phyloP scores from a whole-genome alignment of 345 rosid species.

The Clarkia xantiana region DNA sequence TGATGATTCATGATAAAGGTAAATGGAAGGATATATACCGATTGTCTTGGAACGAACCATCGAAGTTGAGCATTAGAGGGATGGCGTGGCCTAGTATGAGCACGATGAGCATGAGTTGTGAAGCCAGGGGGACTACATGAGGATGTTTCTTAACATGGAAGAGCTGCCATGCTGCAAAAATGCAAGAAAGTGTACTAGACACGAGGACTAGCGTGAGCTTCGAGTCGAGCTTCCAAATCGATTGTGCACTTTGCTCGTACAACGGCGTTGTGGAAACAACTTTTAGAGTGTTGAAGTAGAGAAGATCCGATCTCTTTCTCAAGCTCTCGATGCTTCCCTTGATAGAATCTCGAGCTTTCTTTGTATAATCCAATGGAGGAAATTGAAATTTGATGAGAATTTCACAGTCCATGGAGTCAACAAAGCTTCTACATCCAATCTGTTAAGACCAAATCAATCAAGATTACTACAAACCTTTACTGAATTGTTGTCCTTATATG shows the following conservation, averaged over 20 bases:
- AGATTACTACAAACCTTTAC: no score
- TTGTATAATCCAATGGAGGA: conserved; percentile 23
- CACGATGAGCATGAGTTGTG: conserved; percentile 34
- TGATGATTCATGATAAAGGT: no score
- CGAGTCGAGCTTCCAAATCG: conserved; percentile 35
- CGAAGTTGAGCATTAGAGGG: conserved; percentile 27
- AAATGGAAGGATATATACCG: neutral
- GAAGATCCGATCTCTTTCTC: no score
- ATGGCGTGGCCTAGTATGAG: conserved; percentile 30
- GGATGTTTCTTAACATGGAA: no score
- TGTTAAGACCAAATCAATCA: no score
- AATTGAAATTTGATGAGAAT: conserved; percentile 21
- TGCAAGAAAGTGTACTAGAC: conserved; percentile 34
- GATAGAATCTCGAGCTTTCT: conserved; percentile 9
- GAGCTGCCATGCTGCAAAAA: conserved; percentile 14
- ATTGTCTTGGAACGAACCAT: conserved; percentile 16
- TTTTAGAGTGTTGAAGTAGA: no score
- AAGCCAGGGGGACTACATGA: conserved; percentile 20
- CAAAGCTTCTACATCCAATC: conserved; percentile 33
- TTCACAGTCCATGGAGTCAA: conserved; percentile 23
- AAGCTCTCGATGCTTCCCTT: no score
- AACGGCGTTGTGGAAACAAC: no score
- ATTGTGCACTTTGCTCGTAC: conserved; percentile 6
- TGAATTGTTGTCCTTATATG: no score
- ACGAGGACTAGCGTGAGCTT: conserved; percentile 31